Evolutionary conservation across 1,284 basidiomycete genomes (phyloP), one percentile per base, ranked within the genome.

Genomic region (Cutaneotrichosporon cavernicola): DNA sequence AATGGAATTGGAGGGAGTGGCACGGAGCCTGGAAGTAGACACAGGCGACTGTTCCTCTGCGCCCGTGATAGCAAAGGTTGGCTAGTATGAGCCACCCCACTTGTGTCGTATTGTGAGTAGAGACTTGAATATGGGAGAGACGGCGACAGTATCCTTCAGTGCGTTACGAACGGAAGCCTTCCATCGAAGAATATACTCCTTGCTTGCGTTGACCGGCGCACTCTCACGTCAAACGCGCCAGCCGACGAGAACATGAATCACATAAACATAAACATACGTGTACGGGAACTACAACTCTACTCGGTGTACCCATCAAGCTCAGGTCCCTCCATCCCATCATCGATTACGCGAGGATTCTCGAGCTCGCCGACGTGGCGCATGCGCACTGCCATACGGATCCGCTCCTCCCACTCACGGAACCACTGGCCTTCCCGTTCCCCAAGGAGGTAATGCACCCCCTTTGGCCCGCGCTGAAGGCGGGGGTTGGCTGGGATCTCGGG

Each of bases 371-470:
- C 63, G 66, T 66, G 76, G 52, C 69, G 64, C 71, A 70, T 80
- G 18, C 80, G 67, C 6, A 87, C 85, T 0, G 83, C 86, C 61
- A 83, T 83, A 62, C 79, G 80, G 59, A 92, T 90, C 4, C 85
- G 83, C 43, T 82, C 83, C 70, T 64, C 88, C 89, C 90, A 91
- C 58, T 82, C 82, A 72, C 84, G 84, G 77, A 90, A 89, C 89
- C 89, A 92, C 68, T 88, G 85, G 6, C 87, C 88, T 77, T 91
- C 90, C 65, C 83, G 83, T 63, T 86, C 70, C 1, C 90, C 90
- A 2, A 79, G 66, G 1, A 79, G 69, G 61, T 82, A 78, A 68
- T 80, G 79, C 13, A 81, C 70, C 4, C 80, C 80, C 57, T 73
- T 72, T 2, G 76, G 74, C 0, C 77, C 77, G 21, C 63, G 59